Conservation (phyloP, 2,329 filamentous ascomycete species). For the Penicillium sp. region DNA sequence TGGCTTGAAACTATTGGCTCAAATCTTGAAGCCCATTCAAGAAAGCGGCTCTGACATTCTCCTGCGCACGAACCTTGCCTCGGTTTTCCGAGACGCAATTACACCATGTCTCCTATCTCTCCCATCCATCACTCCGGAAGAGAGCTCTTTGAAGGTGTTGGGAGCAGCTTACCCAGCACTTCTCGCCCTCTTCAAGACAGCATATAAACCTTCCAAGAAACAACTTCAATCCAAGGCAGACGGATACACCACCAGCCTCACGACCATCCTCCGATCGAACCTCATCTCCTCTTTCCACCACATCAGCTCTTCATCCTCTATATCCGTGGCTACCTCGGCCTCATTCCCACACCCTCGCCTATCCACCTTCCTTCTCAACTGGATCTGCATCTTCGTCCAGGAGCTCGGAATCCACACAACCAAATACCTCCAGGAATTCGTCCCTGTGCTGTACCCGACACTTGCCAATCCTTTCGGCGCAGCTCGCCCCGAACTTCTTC, state of each 20-base stretch:
- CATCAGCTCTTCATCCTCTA: conserved; percentile 47
- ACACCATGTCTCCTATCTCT: conserved; percentile 70
- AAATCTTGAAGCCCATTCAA: conserved; percentile 36
- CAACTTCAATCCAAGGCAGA: conserved; percentile 25
- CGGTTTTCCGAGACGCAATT: conserved; percentile 47
- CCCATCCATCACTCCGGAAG: conserved; percentile 71
- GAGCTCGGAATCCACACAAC: conserved; percentile 39
- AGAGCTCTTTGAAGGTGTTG: conserved; percentile 66
- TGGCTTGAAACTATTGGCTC: conserved; percentile 38
- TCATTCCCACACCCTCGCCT: conserved; percentile 45
- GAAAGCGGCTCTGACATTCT: conserved; percentile 41
- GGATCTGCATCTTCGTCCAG: conserved; percentile 26
- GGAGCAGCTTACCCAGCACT: conserved; percentile 65
- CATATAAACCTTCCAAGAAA: conserved; percentile 32
- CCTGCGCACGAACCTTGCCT: conserved; percentile 42
- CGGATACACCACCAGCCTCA: conserved; percentile 23
- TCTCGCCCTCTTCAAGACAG: conserved; percentile 53
- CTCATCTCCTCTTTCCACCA: conserved; percentile 42
- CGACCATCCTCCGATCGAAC: conserved; percentile 33
- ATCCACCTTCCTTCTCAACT: conserved; percentile 47
- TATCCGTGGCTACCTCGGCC: conserved; percentile 43
- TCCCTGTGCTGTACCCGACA: conserved; percentile 65
- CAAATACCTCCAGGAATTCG: conserved; percentile 55
- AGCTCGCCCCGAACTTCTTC: conserved; percentile 53
- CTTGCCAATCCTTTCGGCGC: conserved; percentile 68